Conservation (phyloP, 2,329 filamentous ascomycete species). For the Trichoderma gracile region DNA sequence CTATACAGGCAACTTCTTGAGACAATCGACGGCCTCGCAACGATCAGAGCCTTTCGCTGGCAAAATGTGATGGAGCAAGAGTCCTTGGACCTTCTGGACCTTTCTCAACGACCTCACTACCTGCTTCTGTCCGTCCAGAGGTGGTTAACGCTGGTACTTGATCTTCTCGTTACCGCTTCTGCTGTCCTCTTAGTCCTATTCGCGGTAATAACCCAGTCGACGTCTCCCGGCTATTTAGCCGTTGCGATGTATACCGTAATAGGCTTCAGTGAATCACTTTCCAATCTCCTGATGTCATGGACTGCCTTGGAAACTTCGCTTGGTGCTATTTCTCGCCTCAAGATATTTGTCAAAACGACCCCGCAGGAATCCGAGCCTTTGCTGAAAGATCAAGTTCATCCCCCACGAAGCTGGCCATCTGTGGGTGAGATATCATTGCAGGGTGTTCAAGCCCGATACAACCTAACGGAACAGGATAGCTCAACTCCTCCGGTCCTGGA, state of each 20-base stretch:
- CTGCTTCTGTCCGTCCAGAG: slow-evolving; percentile 55
- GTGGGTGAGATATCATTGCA: background rate
- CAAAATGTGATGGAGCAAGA: slow-evolving; percentile 43
- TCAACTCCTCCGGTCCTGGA: slow-evolving; percentile 7
- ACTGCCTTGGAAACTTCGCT: slow-evolving; percentile 28
- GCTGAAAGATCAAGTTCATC: background rate
- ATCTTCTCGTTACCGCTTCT: slow-evolving; percentile 38
- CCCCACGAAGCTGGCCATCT: background rate
- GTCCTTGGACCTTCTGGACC: slow-evolving; percentile 50
- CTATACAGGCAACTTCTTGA: slow-evolving; percentile 45
- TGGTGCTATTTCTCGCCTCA: slow-evolving; percentile 25
- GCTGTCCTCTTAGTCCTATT: slow-evolving; percentile 49
- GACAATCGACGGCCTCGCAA: slow-evolving; percentile 46
- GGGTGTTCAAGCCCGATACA: background rate
- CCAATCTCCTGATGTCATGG: slow-evolving; percentile 26
- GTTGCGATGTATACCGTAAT: slow-evolving; percentile 27
- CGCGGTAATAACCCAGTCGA: slow-evolving; percentile 35
- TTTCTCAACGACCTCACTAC: slow-evolving; percentile 56
- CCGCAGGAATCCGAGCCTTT: slow-evolving; percentile 16
- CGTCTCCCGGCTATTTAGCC: slow-evolving; percentile 15
- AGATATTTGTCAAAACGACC: slow-evolving; percentile 11
- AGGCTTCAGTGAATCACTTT: slow-evolving; percentile 25
- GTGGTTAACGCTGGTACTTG: slow-evolving; percentile 53
- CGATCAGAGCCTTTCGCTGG: slow-evolving; percentile 58
- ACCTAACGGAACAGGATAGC: background rate